Percentiles rank a stretch among this genome's conserved stretches.
Evolutionary conservation across 225 moss, liverwort and hornwort species (phyloP).

Genomic region (Physcomitrium patens): DNA sequence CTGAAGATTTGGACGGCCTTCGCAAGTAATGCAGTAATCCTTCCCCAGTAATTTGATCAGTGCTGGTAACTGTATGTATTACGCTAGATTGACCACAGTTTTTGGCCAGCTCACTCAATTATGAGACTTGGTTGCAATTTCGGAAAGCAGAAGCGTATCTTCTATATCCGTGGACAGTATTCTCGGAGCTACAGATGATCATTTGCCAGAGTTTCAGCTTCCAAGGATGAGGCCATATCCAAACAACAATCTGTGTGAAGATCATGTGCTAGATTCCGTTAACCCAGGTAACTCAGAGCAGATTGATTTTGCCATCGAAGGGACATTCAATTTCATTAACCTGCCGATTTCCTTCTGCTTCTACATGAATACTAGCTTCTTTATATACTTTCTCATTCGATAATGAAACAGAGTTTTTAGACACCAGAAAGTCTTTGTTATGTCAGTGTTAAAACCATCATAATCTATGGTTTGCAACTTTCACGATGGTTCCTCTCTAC

Average conservation of each 20-base stretch:
- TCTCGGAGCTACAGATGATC: conserved; percentile 53
- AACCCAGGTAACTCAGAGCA: conserved; percentile 30
- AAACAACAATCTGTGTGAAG: conserved; percentile 35
- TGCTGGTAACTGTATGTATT: background rate
- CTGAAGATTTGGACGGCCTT: conserved; percentile 38
- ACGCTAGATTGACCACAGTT: background rate
- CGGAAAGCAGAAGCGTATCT: conserved; percentile 47
- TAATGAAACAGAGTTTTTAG: background rate
- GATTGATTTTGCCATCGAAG: conserved; percentile 4
- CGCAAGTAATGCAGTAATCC: conserved; percentile 41
- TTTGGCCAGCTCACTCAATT: conserved; percentile 20
- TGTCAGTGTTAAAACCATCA: conserved; percentile 17
- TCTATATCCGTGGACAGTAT: conserved; percentile 46
- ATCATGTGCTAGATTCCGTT: conserved; percentile 24
- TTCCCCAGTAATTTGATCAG: background rate
- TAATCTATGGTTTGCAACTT: background rate
- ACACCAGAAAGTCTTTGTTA: background rate
- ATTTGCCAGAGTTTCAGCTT: conserved; percentile 60
- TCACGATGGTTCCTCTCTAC: background rate
- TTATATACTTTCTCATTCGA: background rate
- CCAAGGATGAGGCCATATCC: conserved; percentile 29
- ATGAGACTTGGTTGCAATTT: conserved; percentile 17
- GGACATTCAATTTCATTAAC: background rate
- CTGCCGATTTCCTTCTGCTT: background rate
- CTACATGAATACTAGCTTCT: background rate